These are phyloP conservation scores for Trichocladium antarcticum DNA, from an alignment of 495 filamentous ascomycete species.

Conservation along the genomic window DNA sequence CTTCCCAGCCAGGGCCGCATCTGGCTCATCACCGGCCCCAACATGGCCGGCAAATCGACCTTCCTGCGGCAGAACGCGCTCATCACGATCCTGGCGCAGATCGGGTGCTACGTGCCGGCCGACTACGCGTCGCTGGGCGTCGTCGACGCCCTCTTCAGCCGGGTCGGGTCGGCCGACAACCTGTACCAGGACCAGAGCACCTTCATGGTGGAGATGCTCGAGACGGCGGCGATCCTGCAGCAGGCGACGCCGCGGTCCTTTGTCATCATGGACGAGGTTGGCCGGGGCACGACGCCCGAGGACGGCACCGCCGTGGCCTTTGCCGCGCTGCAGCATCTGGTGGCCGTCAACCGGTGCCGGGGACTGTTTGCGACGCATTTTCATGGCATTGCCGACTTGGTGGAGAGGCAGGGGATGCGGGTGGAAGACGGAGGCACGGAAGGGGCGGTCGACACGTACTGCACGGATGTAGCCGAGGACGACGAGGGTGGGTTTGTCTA, in stretches of 20 bases:
- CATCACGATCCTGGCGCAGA: conserved; percentile 84
- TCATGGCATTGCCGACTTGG: conserved; percentile 70
- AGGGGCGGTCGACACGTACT: conserved; percentile 66
- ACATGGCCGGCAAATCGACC: conserved; percentile 96
- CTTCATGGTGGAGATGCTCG: conserved; percentile 86
- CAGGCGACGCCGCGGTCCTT: conserved; percentile 60
- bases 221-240: conserved; percentile 58
- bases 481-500: conserved; percentile 63
- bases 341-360: conserved; percentile 61
- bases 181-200: conserved; percentile 86
- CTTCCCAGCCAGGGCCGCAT: conserved; percentile 29
- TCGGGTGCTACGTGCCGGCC: conserved; percentile 85
- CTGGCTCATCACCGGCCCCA: conserved; percentile 93
- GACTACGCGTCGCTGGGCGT: conserved; percentile 72
- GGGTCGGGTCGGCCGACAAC: conserved; percentile 87
- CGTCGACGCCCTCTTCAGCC: conserved; percentile 85
- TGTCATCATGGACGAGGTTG: conserved; percentile 99
- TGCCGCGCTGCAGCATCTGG: conserved; percentile 73
- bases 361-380: conserved; percentile 94
- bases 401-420: conserved; percentile 23
- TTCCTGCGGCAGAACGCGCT: conserved; percentile 91
- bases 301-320: conserved; percentile 86
- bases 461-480: conserved; percentile 75
- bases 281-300: conserved; percentile 81
- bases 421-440: conserved; percentile 30